Evolutionary conservation across 768 basidiomycete species (phyloP), one percentile per base, ranked within the genome.

Genomic region (Tulasnella sp.): DNA sequence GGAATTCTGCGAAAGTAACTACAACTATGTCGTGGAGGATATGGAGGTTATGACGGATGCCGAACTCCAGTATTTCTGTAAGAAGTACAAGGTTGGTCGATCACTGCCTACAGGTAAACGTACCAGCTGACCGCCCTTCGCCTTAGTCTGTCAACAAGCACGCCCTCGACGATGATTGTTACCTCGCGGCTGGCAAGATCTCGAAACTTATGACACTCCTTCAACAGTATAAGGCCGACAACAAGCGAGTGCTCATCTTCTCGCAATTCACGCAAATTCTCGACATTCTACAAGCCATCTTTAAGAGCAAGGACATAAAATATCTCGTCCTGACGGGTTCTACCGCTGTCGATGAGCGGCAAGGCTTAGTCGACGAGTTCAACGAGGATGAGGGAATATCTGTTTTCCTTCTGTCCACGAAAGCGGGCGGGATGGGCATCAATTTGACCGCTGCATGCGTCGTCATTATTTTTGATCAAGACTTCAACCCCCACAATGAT

Each of bases 231-330:
- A 84, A 87, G 76, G 86, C 86, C 68, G 89, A 94, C 81, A 90
- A 89, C 74, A 91, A 96, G 80, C 93, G 97, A 82, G 88, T 97
- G 71, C 87, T 99, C 82, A 92, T 99, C 62, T 99, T 99, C 85
- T 98, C 96, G 40, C 97, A 98, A 95, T 99, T 99, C 85, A 97
- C 96, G 10, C 96, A 97, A 88, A 92, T 98, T 73, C 88, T 99
- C 74, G 96, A 99, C 84, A 97, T 99, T 82, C 88, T 99, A 14
- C 92, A 95, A 87, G 90, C 90, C 42, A 89, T 98, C 19, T 87
- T 99, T 42, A 92, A 92, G 78, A 87, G 93, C 79, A 88, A 89
- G 84, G 86, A 89, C 27, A 89, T 93, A 83, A 91, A 91, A 82
- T 98, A 91, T 85, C 89, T 95, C 39, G 85, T 97, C 44, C 87